These are phyloP conservation scores for Diplotaxis tenuifolia DNA, from an alignment of 345 rosid genomes.

Conservation along the genomic window DNA sequence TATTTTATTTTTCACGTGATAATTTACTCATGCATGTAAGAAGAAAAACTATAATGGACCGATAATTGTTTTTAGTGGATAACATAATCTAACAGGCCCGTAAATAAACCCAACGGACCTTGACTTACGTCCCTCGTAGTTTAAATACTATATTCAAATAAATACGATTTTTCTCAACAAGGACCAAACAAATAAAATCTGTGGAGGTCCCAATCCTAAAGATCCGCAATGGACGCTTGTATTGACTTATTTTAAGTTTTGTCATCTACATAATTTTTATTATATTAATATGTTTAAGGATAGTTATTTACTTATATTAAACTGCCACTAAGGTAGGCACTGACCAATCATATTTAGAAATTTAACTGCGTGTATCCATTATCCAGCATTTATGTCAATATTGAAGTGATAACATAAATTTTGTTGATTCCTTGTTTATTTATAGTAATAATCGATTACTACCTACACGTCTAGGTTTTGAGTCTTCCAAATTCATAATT, in stretches of 20 bases:
- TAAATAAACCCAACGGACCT: slow-evolving; percentile 8
- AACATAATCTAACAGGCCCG: background rate
- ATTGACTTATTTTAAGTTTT: slow-evolving; percentile 17
- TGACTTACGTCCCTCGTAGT: background rate
- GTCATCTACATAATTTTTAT: background rate
- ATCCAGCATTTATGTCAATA: background rate
- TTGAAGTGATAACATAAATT: background rate
- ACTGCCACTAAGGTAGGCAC: slow-evolving; percentile 8
- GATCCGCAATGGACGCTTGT: slow-evolving; percentile 33
- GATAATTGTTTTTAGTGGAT: background rate
- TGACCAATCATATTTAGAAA: slow-evolving; percentile 16
- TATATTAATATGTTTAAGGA: background rate
- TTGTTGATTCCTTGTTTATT: background rate
- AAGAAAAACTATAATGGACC: background rate
- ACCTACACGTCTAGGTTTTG: background rate
- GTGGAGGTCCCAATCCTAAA: slow-evolving; percentile 30
- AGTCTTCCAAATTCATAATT: background rate
- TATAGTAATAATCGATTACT: background rate
- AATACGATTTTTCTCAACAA: slow-evolving; percentile 11
- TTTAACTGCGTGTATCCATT: background rate
- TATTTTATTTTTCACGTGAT: background rate
- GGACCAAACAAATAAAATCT: slow-evolving; percentile 28
- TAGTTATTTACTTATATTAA: background rate
- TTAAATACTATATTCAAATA: background rate
- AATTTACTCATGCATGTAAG: background rate